Conservation (phyloP, 306 rosid genomes). For the Spatholobus suberectus region DNA sequence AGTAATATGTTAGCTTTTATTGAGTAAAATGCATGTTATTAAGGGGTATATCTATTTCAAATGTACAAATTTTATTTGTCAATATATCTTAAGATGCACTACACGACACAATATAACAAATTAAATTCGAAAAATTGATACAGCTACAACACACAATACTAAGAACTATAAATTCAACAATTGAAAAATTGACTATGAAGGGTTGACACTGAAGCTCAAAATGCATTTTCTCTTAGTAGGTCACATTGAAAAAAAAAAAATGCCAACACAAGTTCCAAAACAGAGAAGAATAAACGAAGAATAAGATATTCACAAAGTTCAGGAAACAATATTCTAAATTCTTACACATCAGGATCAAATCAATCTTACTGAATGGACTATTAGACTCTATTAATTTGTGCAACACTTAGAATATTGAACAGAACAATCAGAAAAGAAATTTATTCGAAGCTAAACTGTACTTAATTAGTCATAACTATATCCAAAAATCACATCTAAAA, state of each 20-base stretch:
- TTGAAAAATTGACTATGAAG: not conserved
- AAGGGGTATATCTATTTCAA: not conserved
- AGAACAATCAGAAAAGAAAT: not conserved
- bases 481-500: not conserved
- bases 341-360: not conserved
- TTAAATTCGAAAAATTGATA: not conserved
- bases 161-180: not conserved
- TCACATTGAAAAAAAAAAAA: not conserved
- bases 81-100: not conserved
- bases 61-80: not conserved
- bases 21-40: not conserved
- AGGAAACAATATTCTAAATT: not conserved
- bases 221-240: not conserved
- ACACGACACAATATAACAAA: not conserved
- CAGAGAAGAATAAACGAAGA: not conserved
- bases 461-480: not conserved
- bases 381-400: constrained; percentile 1
- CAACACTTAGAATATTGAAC: not conserved
- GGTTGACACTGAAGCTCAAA: not conserved
- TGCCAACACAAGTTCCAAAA: not conserved
- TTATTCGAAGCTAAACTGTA: not conserved
- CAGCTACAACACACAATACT: not conserved
- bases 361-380: not conserved
- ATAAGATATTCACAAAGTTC: not conserved
- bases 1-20: not conserved